A percentile compares a stretch with the other conserved stretches of the same genome.
Conservation (phyloP, 2,329 filamentous ascomycete species). For the Cladobotryum mycophilum region DNA sequence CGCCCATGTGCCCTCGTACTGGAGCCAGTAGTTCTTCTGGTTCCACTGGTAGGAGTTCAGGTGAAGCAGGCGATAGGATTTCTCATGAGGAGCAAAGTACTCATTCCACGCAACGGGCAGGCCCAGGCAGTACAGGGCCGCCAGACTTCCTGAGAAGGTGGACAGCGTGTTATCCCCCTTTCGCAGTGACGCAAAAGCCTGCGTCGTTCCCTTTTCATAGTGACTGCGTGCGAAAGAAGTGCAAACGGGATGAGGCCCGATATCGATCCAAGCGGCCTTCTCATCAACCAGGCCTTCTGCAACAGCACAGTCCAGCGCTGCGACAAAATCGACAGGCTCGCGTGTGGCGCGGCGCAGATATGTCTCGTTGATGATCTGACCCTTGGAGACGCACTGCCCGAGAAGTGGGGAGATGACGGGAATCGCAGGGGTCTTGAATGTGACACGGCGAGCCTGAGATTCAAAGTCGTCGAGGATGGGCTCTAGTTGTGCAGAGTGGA, state of each 20-base stretch:
- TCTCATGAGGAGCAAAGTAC: constrained; percentile 46
- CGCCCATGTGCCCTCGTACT: background rate
- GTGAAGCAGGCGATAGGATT: constrained; percentile 39
- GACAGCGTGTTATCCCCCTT: constrained; percentile 32
- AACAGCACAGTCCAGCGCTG: background rate
- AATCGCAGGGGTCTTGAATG: constrained; percentile 1
- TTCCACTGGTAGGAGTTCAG: constrained; percentile 68
- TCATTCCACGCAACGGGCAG: constrained; percentile 63
- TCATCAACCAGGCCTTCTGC: background rate
- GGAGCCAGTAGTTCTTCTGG: constrained; percentile 62
- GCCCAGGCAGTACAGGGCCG: constrained; percentile 38
- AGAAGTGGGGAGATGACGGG: constrained; percentile 36
- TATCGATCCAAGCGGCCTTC: background rate
- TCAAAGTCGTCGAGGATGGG: constrained; percentile 36
- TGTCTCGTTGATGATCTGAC: constrained; percentile 2
- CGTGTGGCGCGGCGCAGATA: constrained; percentile 8
- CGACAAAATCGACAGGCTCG: background rate
- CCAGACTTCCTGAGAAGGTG: background rate
- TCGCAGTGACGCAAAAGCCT: constrained; percentile 47
- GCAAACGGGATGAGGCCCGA: background rate
- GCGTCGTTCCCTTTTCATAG: background rate
- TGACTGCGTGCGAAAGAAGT: background rate
- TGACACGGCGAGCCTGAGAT: no score
- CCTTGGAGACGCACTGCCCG: constrained; percentile 42
- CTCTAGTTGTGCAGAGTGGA: constrained; percentile 49